Percentiles rank a stretch among this genome's conserved stretches.
Conservation (phyloP, 805 yeast species). For the Lipomyces mesembrius region DNA sequence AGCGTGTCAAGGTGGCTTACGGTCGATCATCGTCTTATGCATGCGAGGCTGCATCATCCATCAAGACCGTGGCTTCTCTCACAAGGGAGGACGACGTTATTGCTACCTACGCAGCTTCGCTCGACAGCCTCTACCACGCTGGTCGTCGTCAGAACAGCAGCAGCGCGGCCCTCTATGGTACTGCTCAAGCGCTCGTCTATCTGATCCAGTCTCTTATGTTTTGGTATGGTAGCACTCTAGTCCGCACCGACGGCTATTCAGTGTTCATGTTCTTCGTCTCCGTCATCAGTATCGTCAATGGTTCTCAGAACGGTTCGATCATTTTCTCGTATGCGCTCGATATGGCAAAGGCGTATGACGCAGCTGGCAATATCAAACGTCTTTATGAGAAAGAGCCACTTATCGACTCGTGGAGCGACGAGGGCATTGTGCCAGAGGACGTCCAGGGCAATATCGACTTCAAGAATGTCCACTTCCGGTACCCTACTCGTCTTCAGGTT, state of each 20-base stretch:
- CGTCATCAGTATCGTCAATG: conserved; percentile 48
- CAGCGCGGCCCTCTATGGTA: conserved; percentile 47
- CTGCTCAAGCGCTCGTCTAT: conserved; percentile 49
- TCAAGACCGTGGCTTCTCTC: conserved; percentile 50
- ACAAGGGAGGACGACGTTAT: conserved; percentile 52
- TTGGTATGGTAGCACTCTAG: conserved; percentile 50
- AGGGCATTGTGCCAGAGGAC: conserved; percentile 41
- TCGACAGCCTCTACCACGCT: conserved; percentile 39
- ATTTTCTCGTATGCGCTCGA: conserved; percentile 52
- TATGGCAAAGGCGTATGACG: conserved; percentile 50
- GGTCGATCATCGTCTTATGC: conserved; percentile 49
- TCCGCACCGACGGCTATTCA: conserved; percentile 43
- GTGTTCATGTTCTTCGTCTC: conserved; percentile 48
- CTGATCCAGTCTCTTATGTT: conserved; percentile 51
- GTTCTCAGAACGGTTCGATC: conserved; percentile 50
- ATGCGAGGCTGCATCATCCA: conserved; percentile 48
- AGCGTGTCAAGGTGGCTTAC: conserved; percentile 47
- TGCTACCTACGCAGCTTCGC: conserved; percentile 40
- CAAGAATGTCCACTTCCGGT: conserved; percentile 44
- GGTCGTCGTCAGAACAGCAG: conserved; percentile 42
- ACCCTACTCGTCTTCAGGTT: conserved; percentile 44
- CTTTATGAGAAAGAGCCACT: conserved; percentile 45
- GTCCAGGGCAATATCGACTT: conserved; percentile 60
- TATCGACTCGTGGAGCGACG: conserved; percentile 45
- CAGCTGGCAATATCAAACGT: conserved; percentile 45